Evolutionary conservation across 805 yeast genomes (phyloP), one percentile per base, ranked within the genome.

Genomic region (Yamadazyma laniorum): DNA sequence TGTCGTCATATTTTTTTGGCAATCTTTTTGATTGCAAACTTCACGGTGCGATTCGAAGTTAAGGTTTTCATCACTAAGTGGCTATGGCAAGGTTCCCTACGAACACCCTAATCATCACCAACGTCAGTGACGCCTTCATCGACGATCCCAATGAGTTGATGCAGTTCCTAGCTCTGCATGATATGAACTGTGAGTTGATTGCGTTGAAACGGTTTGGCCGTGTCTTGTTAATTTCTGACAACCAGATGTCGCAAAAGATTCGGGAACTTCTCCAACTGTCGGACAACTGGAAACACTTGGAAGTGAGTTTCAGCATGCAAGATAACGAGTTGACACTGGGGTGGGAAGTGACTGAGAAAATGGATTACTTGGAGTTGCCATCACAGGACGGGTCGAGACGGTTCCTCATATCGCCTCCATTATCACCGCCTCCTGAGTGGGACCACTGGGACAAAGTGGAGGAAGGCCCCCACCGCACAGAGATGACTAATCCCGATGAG

Each of bases 351-450:
- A 40, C 40, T 18, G 27, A 36, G 18, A 44, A 46, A 16, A 45
- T 47, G 5, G 61, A 63, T 13, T 68, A 57, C 42, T 50, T 68
- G 35, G 72, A 67, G 45, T 47, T 68, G 13, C 74, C 74, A 4
- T 58, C 58, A 48, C 71, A 68, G 30, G 56, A 45, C 6, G 67
- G 62, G 11, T 56, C 62, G 34, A 52, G 59, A 25, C 39, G 73
- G 12, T 68, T 67, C 38, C 60, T 68, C 32, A 68, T 68, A n/a
- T 65, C 68, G 34, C 74, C 74, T 3, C 74, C 74, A 6, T 45
- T 63, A 6, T 66, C 72, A 7, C 74, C 74, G 0, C 73, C 67
- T 3, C 48, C 65, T 0, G 74, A 62, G 31, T 68, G 74, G 74
- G 59, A 66, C 42, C 64, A 65, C 37, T 68, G 65, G 63, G 59